Evolutionary conservation across 2,329 filamentous ascomycete species (phyloP).

Genomic region (Colletotrichum liaoningense): DNA sequence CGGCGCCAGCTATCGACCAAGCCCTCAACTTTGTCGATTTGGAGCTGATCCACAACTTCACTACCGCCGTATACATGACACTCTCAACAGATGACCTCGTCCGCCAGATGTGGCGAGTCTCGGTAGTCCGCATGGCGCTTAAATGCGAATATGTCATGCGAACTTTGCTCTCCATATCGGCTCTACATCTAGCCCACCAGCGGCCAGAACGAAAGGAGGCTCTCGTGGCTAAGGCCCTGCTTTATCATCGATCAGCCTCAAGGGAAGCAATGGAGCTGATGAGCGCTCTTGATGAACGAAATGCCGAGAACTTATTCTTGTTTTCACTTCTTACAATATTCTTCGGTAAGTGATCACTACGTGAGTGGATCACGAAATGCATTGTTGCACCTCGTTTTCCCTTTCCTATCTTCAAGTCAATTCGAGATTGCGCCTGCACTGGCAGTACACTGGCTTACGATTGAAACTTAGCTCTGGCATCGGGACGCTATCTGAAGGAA

Average conservation of each 20-base stretch:
- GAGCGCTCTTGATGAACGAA: constrained; percentile 33
- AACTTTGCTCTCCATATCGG: constrained; percentile 60
- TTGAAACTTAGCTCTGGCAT: constrained; percentile 38
- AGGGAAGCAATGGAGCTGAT: constrained; percentile 36
- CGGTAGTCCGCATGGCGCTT: constrained; percentile 59
- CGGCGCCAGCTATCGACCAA: constrained; percentile 30
- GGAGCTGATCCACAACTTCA: constrained; percentile 66
- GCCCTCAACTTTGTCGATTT: constrained; percentile 56
- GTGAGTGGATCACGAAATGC: neutral
- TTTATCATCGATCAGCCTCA: constrained; percentile 32
- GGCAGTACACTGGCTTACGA: neutral
- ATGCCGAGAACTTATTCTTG: constrained; percentile 40
- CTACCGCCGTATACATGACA: constrained; percentile 59
- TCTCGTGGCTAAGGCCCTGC: constrained; percentile 44
- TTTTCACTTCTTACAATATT: constrained; percentile 49
- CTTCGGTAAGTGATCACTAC: constrained; percentile 39
- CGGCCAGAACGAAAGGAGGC: constrained; percentile 48
- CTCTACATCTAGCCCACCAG: constrained; percentile 59
- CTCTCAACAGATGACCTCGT: constrained; percentile 54
- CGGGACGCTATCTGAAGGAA: constrained; percentile 43
- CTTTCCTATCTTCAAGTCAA: neutral
- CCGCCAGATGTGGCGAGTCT: constrained; percentile 58
- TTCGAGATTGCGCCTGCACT: neutral
- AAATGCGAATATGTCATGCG: constrained; percentile 60
- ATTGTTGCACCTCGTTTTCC: neutral